Conservation (phyloP, 345 rosid species). For the Linum trigynum region DNA sequence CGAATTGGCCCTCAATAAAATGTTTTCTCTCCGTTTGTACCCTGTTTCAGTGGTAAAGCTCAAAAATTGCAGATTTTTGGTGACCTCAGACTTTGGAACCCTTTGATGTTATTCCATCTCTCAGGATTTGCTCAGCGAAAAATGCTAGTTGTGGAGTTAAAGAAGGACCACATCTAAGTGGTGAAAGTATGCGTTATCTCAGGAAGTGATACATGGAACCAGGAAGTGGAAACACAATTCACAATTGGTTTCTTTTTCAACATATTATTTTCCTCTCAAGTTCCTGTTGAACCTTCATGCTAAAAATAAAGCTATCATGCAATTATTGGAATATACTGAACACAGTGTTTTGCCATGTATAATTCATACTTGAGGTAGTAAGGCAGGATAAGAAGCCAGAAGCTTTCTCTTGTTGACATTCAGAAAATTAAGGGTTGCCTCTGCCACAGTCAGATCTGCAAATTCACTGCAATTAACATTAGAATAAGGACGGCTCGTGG, state of each 20-base stretch:
- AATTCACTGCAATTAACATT: conserved; percentile 67
- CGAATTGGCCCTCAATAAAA: no score
- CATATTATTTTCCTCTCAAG: neutral
- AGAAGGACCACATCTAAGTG: no score
- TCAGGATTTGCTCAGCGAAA: no score
- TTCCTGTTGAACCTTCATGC: neutral
- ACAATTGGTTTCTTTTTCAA: neutral
- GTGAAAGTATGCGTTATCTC: neutral
- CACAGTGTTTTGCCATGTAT: neutral
- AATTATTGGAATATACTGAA: neutral
- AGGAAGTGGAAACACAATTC: neutral
- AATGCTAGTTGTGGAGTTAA: neutral
- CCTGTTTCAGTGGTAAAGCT: no score
- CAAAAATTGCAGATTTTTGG: no score
- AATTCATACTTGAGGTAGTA: conserved; percentile 65
- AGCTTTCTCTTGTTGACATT: conserved; percentile 58
- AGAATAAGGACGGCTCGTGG: conserved; percentile 18
- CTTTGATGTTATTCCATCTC: no score
- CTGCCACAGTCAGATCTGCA: conserved; percentile 83
- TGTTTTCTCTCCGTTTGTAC: no score
- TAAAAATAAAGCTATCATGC: neutral
- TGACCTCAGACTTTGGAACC: no score
- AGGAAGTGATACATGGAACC: neutral
- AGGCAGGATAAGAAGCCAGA: conserved; percentile 50
- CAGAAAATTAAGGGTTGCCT: conserved; percentile 81